phyloP scores from a whole-genome alignment of 2,329 filamentous ascomycete genomes.

The Cytospora leucostoma region DNA sequence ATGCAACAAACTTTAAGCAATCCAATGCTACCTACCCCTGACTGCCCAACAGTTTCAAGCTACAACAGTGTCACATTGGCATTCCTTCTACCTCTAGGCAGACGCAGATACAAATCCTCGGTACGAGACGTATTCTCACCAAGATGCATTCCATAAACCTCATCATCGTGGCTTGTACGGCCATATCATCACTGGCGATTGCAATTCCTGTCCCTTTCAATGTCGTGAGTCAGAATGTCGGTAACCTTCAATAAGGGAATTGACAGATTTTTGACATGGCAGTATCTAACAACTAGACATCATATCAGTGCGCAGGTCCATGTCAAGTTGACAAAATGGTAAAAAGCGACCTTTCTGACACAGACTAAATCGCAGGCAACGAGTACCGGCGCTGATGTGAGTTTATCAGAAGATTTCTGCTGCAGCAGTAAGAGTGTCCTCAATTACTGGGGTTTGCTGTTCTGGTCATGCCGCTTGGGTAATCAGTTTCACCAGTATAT shows the following conservation, averaged over 20 bases:
- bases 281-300: neutral
- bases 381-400: neutral
- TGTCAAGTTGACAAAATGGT: neutral
- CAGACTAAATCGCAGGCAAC: neutral
- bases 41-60: neutral
- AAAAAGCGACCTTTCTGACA: neutral
- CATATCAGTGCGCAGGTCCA: neutral
- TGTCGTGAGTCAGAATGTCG: neutral
- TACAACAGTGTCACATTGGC: neutral
- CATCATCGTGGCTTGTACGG: neutral
- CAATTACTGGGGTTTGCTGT: too few relatives aligned
- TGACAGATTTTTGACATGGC: neutral
- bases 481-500: too few relatives aligned
- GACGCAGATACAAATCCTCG: neutral
- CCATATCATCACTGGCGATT: neutral
- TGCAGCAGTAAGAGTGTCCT: too few relatives aligned
- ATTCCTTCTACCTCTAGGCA: neutral
- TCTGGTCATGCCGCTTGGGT: too few relatives aligned
- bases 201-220: neutral
- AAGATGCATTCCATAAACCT: neutral
- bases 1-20: neutral
- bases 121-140: neutral
- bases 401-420: too few relatives aligned
- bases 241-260: neutral
- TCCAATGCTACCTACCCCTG: neutral